Evolutionary conservation across 2,329 filamentous ascomycete genomes (phyloP).

Genomic region (Ophiostoma triangulosporum): DNA sequence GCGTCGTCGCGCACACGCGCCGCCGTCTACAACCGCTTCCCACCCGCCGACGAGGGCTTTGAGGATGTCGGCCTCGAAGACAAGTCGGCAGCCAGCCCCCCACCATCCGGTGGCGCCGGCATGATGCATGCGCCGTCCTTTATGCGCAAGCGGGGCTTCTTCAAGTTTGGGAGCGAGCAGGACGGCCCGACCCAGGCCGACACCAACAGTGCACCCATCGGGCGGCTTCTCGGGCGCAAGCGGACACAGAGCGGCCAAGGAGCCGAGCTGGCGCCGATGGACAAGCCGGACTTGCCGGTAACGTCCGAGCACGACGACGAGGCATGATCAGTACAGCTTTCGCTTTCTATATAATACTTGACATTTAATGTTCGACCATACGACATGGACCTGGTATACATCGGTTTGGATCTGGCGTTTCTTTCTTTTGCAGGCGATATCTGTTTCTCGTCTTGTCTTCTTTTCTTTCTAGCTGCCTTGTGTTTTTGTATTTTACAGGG

Average conservation of each 20-base stretch:
- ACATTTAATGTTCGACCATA: too few species aligned
- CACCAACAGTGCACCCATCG: slow-evolving; percentile 16
- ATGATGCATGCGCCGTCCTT: slow-evolving; percentile 4
- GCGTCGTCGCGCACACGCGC: not conserved
- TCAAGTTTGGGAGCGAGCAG: slow-evolving; percentile 58
- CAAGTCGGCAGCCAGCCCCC: slow-evolving; percentile 28
- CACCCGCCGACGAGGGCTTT: slow-evolving; percentile 67
- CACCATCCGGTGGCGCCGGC: slow-evolving; percentile 18
- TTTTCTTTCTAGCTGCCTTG: not conserved
- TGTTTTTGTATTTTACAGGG: too few species aligned
- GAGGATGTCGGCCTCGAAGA: slow-evolving; percentile 84
- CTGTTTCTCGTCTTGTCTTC: not conserved
- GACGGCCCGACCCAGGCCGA: slow-evolving; percentile 1
- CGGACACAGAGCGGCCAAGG: slow-evolving; percentile 56
- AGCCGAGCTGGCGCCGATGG: slow-evolving; percentile 49
- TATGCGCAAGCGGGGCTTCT: slow-evolving; percentile 59
- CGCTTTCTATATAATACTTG: not conserved
- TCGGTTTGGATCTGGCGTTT: too few species aligned
- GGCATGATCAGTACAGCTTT: not conserved
- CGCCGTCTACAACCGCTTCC: slow-evolving; percentile 19
- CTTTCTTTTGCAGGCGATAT: not conserved
- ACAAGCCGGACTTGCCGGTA: slow-evolving; percentile 15
- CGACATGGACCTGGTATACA: too few species aligned
- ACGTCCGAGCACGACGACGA: not conserved
- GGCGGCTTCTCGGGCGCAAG: slow-evolving; percentile 59